Percentiles rank a stretch among this genome's conserved stretches.
Conservation (phyloP, 2,329 filamentous ascomycete species). For the Pseudogymnoascus sp. region DNA sequence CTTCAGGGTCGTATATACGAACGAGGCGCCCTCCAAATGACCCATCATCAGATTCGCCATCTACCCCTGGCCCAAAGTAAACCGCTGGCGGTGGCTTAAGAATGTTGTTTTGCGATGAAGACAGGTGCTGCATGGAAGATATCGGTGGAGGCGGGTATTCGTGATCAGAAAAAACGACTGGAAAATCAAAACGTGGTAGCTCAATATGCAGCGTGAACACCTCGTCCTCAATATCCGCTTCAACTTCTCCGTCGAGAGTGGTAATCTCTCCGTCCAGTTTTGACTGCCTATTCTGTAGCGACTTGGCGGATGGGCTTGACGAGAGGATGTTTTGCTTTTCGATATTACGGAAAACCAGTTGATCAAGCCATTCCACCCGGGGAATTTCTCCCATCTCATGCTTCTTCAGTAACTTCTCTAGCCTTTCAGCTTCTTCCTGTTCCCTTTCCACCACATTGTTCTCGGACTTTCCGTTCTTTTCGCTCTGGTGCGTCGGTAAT, state of each 20-base stretch:
- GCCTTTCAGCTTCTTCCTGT: conserved; percentile 74
- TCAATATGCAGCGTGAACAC: conserved; percentile 83
- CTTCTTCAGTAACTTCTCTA: conserved; percentile 89
- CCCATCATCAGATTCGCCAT: conserved; percentile 47
- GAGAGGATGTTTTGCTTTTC: conserved; percentile 66
- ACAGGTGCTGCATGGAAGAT: conserved; percentile 61
- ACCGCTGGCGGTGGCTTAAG: conserved; percentile 76
- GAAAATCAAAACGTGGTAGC: conserved; percentile 89
- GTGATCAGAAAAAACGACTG: conserved; percentile 88
- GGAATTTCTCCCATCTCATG: conserved; percentile 97
- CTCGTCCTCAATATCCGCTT: conserved; percentile 36
- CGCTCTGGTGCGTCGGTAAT: conserved; percentile 43
- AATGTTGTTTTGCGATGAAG: conserved; percentile 57
- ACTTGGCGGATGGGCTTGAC: conserved; percentile 55
- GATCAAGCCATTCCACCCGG: conserved; percentile 89
- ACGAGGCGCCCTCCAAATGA: conserved; percentile 56
- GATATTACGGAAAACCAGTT: conserved; percentile 82
- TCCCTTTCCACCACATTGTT: conserved; percentile 55
- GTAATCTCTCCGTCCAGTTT: conserved; percentile 24
- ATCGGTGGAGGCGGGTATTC: conserved; percentile 83
- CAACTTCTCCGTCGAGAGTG: conserved; percentile 32
- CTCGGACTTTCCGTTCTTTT: conserved; percentile 42
- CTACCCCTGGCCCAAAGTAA: conserved; percentile 82
- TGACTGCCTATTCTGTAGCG: conserved; percentile 41
- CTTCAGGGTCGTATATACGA: conserved; percentile 86